Evolutionary conservation across 2,329 filamentous ascomycete genomes (phyloP).

Genomic region (Pseudogymnoascus sp.): DNA sequence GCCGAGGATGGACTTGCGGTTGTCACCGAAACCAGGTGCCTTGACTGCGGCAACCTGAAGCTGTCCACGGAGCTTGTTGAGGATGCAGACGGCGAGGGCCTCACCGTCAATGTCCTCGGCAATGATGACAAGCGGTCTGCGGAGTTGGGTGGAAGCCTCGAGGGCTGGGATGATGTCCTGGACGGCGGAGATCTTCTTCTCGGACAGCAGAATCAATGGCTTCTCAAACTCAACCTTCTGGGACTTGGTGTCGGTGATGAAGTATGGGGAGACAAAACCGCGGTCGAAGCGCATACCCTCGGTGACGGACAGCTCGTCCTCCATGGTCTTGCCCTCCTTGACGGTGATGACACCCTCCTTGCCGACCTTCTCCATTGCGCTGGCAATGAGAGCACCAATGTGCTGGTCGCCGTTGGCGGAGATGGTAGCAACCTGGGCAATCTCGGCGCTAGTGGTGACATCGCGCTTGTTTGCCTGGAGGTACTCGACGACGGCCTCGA

Average conservation of each 20-base stretch:
- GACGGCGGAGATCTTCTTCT: conserved; percentile 99
- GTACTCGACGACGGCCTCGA: conserved; percentile 89
- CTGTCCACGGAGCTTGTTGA: conserved; percentile 99
- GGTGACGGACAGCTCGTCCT: conserved; percentile 95
- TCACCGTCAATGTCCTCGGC: conserved; percentile 99
- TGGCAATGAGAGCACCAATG: conserved; percentile 92
- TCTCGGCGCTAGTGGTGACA: conserved; percentile 94
- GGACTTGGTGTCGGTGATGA: conserved; percentile 98
- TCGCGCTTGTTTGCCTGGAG: conserved; percentile 94
- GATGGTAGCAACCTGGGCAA: conserved; percentile 97
- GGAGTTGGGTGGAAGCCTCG: conserved; percentile 90
- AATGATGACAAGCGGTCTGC: conserved; percentile 94
- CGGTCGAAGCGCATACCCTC: conserved; percentile 99
- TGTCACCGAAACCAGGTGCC: conserved; percentile 98
- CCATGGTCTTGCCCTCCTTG: conserved; percentile 98
- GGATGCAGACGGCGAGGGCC: conserved; percentile 95
- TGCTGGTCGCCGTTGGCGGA: conserved; percentile 94
- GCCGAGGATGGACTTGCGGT: conserved; percentile 98
- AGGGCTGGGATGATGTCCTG: conserved; percentile 98
- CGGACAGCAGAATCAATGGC: conserved; percentile 93
- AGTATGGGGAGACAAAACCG: conserved; percentile 97
- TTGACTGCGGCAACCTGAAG: conserved; percentile 98
- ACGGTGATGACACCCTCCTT: conserved; percentile 99
- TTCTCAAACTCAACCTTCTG: conserved; percentile 99
- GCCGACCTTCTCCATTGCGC: conserved; percentile 99